Percentiles rank a stretch among this genome's conserved stretches.
These are phyloP conservation scores for Lagenaria siceraria DNA, from an alignment of 306 rosid species.

Conservation along the genomic window DNA sequence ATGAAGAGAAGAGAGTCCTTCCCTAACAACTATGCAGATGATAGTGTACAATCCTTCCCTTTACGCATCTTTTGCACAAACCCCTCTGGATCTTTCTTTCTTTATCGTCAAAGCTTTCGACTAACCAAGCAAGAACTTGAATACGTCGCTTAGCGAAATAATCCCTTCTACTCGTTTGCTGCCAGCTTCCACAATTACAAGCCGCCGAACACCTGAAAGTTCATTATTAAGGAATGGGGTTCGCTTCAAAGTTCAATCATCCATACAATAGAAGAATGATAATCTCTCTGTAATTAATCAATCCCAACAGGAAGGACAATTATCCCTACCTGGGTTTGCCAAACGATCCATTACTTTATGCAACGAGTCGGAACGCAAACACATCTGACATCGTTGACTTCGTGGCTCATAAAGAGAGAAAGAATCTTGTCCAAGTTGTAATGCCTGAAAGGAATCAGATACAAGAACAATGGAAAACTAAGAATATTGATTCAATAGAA, in stretches of 20 bases:
- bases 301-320: neutral
- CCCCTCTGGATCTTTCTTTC: neutral
- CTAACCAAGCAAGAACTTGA: slow-evolving; percentile 75
- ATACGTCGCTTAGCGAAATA: slow-evolving; percentile 67
- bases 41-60: slow-evolving; percentile 19
- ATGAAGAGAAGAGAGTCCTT: slow-evolving; percentile 21
- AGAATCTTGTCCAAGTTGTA: slow-evolving; percentile 83
- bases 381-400: slow-evolving; percentile 95
- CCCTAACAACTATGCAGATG: slow-evolving; percentile 7
- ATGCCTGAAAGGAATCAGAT: slow-evolving; percentile 42
- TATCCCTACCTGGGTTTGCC: slow-evolving; percentile 58
- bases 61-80: slow-evolving; percentile 4
- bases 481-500: neutral
- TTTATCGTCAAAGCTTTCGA: slow-evolving; percentile 12
- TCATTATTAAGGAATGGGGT: neutral
- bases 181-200: slow-evolving; percentile 93
- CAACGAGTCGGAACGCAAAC: slow-evolving; percentile 76
- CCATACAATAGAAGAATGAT: neutral
- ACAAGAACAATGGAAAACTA: neutral
- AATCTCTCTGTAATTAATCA: neutral
- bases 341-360: slow-evolving; percentile 97
- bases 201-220: slow-evolving; percentile 75
- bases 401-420: slow-evolving; percentile 48
- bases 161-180: slow-evolving; percentile 95
- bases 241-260: neutral